These are phyloP conservation scores for Acorus gramineus DNA, from an alignment of 106 monocot genomes.

Conservation along the genomic window DNA sequence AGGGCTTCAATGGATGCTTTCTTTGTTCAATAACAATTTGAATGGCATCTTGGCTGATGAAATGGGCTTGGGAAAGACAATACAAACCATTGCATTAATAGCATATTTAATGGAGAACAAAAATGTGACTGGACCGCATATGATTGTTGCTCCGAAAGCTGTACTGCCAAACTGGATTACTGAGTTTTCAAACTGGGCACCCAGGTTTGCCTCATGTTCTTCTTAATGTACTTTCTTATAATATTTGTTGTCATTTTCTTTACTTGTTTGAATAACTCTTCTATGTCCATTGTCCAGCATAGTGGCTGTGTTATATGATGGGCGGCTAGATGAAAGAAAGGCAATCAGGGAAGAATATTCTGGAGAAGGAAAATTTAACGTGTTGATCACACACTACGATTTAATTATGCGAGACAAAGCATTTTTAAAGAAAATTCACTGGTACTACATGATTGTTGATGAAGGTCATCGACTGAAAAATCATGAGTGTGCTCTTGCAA, in stretches of 20 bases:
- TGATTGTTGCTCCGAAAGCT: conserved; percentile 95
- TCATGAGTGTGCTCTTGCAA: conserved; percentile 91
- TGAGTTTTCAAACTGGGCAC: conserved; percentile 94
- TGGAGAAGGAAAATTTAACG: conserved; percentile 73
- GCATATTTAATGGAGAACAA: conserved; percentile 89
- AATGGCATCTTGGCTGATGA: conserved; percentile 99
- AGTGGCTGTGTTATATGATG: conserved; percentile 79
- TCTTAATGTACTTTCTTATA: neutral
- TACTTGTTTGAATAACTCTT: conserved; percentile 1
- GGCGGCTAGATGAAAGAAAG: conserved; percentile 91
- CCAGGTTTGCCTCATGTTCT: conserved; percentile 34
- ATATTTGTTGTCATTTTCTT: neutral
- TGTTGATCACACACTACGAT: conserved; percentile 96
- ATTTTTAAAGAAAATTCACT: conserved; percentile 84
- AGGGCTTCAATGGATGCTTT: conserved; percentile 99
- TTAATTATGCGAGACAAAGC: conserved; percentile 90
- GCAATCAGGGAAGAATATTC: conserved; percentile 68
- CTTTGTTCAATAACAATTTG: conserved; percentile 94
- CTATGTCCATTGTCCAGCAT: conserved; percentile 39
- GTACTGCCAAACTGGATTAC: conserved; percentile 90
- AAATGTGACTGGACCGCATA: conserved; percentile 76
- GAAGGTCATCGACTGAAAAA: conserved; percentile 98
- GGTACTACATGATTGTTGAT: conserved; percentile 97
- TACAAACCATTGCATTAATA: conserved; percentile 86
- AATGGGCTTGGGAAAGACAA: conserved; percentile 99